Evolutionary conservation across 1,139 yeast genomes (phyloP).

Genomic region (Taphrina pruni): DNA sequence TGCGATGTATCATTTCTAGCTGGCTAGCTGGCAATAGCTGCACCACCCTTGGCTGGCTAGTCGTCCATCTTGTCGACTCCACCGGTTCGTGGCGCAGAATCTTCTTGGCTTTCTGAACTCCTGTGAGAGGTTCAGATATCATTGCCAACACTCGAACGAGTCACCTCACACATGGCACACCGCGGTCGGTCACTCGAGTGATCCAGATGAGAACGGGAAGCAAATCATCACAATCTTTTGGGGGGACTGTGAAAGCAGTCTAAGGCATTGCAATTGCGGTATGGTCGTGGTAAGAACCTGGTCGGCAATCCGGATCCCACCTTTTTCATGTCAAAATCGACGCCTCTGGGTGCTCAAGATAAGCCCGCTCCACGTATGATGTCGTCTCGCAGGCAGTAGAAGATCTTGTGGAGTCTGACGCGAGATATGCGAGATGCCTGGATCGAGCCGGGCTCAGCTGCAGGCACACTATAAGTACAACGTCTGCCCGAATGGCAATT

Average conservation of each 20-base stretch:
- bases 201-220: too few relatives aligned
- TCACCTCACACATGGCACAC: too few relatives aligned
- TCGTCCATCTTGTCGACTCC: not conserved
- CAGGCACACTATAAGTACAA: not conserved
- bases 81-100: not conserved
- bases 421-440: not conserved
- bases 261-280: too few relatives aligned
- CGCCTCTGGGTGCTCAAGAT: conserved; percentile 5
- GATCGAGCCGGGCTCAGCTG: not conserved
- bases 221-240: too few relatives aligned
- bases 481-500: not conserved
- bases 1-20: too few relatives aligned
- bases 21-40: too few relatives aligned
- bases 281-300: not conserved
- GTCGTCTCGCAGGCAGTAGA: not conserved
- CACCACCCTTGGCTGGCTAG: too few relatives aligned
- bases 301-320: not conserved
- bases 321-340: not conserved
- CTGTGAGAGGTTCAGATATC: too few relatives aligned
- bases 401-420: not conserved
- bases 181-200: too few relatives aligned
- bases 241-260: too few relatives aligned
- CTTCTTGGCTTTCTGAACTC: not conserved
- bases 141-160: too few relatives aligned
- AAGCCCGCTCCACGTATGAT: conserved; percentile 1